Evolutionary conservation across 345 rosid genomes (phyloP).

Genomic region (Garcia nutans): DNA sequence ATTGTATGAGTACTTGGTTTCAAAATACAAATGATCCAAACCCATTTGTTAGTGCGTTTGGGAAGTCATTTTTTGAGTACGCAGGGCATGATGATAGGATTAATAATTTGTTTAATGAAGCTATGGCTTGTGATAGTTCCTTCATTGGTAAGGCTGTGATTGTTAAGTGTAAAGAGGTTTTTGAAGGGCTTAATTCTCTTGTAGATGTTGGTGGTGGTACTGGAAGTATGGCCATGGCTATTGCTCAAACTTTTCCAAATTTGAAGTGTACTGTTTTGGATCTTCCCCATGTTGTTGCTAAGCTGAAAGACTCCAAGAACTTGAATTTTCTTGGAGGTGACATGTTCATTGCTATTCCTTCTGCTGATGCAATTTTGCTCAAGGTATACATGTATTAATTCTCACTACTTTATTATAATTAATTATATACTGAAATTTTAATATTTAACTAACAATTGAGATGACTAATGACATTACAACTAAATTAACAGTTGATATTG

Average conservation of each 20-base stretch:
- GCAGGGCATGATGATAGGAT: background rate
- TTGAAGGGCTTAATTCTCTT: slow-evolving; percentile 21
- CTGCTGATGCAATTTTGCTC: slow-evolving; percentile 27
- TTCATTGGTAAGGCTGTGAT: slow-evolving; percentile 14
- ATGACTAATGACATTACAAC: background rate
- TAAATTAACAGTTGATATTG: slow-evolving; percentile 2
- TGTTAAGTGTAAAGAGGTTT: slow-evolving; percentile 13
- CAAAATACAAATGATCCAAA: slow-evolving; percentile 6
- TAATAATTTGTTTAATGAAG: slow-evolving; percentile 6
- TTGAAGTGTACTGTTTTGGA: slow-evolving; percentile 26
- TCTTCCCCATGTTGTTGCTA: slow-evolving; percentile 25
- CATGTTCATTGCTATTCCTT: slow-evolving; percentile 38
- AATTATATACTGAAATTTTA: too few relatives aligned
- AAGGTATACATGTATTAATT: slow-evolving; percentile 17
- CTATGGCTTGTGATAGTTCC: slow-evolving; percentile 33
- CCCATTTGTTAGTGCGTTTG: slow-evolving; percentile 13
- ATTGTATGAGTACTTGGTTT: slow-evolving; percentile 34
- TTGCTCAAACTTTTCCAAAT: slow-evolving; percentile 14
- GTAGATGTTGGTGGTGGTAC: slow-evolving; percentile 27
- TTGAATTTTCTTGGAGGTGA: slow-evolving; percentile 34
- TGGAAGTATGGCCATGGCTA: slow-evolving; percentile 12
- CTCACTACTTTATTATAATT: too few relatives aligned
- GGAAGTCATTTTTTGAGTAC: slow-evolving; percentile 12
- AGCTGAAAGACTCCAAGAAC: slow-evolving; percentile 18
- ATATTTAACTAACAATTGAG: background rate